These are phyloP conservation scores for Coniella vitis DNA, from an alignment of 2,329 filamentous ascomycete species.

Conservation along the genomic window DNA sequence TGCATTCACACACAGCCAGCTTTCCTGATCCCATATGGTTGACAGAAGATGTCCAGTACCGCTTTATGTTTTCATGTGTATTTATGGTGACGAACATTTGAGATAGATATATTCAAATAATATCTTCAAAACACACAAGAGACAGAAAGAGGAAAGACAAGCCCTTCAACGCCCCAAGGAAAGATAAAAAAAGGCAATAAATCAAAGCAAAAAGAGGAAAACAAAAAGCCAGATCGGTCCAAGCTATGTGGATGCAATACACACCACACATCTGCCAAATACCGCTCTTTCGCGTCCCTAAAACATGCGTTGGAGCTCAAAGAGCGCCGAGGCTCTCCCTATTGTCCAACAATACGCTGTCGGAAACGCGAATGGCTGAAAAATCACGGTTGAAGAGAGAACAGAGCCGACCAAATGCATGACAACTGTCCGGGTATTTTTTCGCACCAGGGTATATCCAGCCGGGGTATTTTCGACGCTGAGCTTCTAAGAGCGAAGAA, in stretches of 20 bases:
- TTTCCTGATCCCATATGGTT: constrained; percentile 6
- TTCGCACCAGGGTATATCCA: constrained; percentile 60
- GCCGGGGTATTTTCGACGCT: constrained; percentile 47
- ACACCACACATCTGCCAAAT: not conserved
- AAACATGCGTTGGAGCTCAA: not conserved
- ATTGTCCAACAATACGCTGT: constrained; percentile 16
- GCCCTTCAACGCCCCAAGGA: constrained; percentile 8
- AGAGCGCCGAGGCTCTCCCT: not conserved
- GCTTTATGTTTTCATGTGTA: constrained; percentile 8
- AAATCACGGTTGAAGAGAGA: constrained; percentile 31
- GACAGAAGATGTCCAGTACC: not conserved
- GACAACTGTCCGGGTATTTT: constrained; percentile 42
- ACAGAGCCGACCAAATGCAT: constrained; percentile 39
- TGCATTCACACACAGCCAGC: not conserved
- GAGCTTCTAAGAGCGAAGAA: constrained; percentile 34
- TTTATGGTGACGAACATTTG: constrained; percentile 1
- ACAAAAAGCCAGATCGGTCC: constrained; percentile 1
- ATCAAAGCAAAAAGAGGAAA: not conserved
- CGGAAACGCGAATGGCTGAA: constrained; percentile 23
- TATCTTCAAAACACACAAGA: constrained; percentile 6
- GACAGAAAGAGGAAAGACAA: not conserved
- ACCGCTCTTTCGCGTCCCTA: not conserved
- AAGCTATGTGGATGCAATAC: not conserved
- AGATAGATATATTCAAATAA: not conserved
- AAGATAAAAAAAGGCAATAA: constrained; percentile 6